Evolutionary conservation across 352 stramenopile genomes (phyloP).

Genomic region (Pythium pyrilobum): DNA sequence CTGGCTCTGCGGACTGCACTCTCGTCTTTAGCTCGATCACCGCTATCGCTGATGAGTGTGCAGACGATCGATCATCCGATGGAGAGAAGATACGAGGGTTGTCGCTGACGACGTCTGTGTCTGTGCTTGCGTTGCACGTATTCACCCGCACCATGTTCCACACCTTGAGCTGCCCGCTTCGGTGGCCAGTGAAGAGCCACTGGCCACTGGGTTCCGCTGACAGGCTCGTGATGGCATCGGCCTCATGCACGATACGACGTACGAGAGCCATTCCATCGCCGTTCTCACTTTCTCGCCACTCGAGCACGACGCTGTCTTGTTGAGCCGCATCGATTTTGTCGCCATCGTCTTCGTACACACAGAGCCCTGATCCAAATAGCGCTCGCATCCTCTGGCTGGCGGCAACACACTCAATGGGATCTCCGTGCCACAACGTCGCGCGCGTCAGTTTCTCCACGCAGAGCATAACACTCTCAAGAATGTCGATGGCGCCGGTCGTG

Average conservation of each 20-base stretch:
- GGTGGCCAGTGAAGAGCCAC: slow-evolving; percentile 54
- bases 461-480: slow-evolving; percentile 29
- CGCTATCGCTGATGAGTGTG: slow-evolving; percentile 11
- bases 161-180: slow-evolving; percentile 36
- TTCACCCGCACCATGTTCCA: slow-evolving; percentile 28
- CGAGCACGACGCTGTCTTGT: slow-evolving; percentile 23
- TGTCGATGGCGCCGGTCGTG: no score
- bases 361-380: slow-evolving; percentile 33
- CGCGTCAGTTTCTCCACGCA: slow-evolving; percentile 39
- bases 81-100: slow-evolving; percentile 1
- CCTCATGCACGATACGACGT: slow-evolving; percentile 14
- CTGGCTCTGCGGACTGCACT: no score
- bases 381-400: slow-evolving; percentile 17
- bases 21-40: slow-evolving; percentile 12
- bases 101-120: no score
- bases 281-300: slow-evolving; percentile 25
- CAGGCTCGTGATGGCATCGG: slow-evolving; percentile 30
- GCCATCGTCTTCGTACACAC: slow-evolving; percentile 4
- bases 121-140: background rate
- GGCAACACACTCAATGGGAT: slow-evolving; percentile 31
- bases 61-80: background rate
- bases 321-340: background rate
- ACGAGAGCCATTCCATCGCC: slow-evolving; percentile 14
- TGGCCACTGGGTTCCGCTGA: slow-evolving; percentile 26
- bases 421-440: slow-evolving; percentile 29